Percentiles rank a stretch among this genome's conserved stretches.
These are phyloP conservation scores for Gossypioides kirkii DNA, from an alignment of 345 rosid species.

Conservation along the genomic window DNA sequence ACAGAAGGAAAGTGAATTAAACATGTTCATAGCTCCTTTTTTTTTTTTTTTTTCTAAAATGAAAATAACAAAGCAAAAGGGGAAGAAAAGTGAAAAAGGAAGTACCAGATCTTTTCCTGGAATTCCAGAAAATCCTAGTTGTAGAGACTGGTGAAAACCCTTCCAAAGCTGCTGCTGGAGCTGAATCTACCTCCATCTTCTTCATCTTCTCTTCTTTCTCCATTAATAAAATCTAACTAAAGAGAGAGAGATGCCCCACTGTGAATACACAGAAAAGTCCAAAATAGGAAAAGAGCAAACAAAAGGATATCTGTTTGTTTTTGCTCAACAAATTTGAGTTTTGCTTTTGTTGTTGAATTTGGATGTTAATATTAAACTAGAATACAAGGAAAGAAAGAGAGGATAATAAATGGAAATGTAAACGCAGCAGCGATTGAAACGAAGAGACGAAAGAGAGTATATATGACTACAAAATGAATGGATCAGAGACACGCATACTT, in stretches of 20 bases:
- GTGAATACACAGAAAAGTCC: not conserved
- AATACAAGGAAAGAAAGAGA: not conserved
- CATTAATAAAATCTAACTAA: not conserved
- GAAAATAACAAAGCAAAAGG: not conserved
- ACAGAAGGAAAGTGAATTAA: not conserved
- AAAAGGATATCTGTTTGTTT: not conserved
- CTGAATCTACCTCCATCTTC: slow-evolving; percentile 27
- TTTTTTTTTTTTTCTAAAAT: not conserved
- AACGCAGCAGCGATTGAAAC: too few relatives aligned
- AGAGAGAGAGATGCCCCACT: not conserved
- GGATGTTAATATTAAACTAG: not conserved
- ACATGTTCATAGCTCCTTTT: not conserved
- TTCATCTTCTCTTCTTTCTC: slow-evolving; percentile 35
- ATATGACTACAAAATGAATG: too few relatives aligned
- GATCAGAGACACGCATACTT: too few relatives aligned
- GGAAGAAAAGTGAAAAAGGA: not conserved
- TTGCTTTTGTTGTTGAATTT: slow-evolving; percentile 2
- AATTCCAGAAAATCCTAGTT: slow-evolving; percentile 69
- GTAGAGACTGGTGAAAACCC: slow-evolving; percentile 74
- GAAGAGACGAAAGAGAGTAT: too few relatives aligned
- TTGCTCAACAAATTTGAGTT: not conserved
- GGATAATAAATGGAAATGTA: not conserved
- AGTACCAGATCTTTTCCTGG: slow-evolving; percentile 72
- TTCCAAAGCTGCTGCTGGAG: slow-evolving; percentile 25
- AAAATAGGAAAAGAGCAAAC: not conserved